Base-by-base conservation (phyloP, 2,329 filamentous ascomycete species). In the Acephala macrosclerotiorum region DNA sequence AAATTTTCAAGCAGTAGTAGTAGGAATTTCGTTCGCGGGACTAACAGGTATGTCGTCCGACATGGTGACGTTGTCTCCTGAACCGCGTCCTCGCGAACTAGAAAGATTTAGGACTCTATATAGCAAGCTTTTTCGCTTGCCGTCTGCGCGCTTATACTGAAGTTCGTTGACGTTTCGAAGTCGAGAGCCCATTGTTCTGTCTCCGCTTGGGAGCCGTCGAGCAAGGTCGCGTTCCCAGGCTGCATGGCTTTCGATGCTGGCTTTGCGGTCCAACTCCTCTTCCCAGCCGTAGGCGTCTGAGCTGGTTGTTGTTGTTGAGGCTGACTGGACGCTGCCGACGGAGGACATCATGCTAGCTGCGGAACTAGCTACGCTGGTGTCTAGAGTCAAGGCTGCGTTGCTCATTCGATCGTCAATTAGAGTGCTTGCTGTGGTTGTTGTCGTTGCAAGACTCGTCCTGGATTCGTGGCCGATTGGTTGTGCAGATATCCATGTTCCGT, bases 281-380 rank as follows among this genome's bases (percentile, higher is more conserved):
- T 87, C 84, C 85, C 84, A 87, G 14, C 85, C 84, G 63, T 87
- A 87, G 4, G 80, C 70, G 63, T 87, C 84, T 1, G 77, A 74
- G 6, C 75, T 74, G 3, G 76, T 75, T 16, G 72, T 73, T 16
- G 72, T 73, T 9, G 72, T 76, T 5, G 73, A 60, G 6, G 75
- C 76, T 1, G 75, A 74, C 45, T 75, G 74, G 33, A 76, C 75
- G 29, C 76, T 76, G n/a, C 72, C 68, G 26, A 73, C 65, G 12
- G 73, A 71, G 35, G 75, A 72, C 40, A 77, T 73, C 70, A 77
- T 74, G 61, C 73, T 75, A 42, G 71, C 70, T 7, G 66, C 75
- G 69, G 55, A 84, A 70, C 61, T 80, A 72, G 74, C 68, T 64
- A 73, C 53, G 64, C 61, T 70, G 3, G 71, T 72, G 40, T 75